Evolutionary conservation across 331 rosid genomes (phyloP).

Genomic region (Malus hybrid): DNA sequence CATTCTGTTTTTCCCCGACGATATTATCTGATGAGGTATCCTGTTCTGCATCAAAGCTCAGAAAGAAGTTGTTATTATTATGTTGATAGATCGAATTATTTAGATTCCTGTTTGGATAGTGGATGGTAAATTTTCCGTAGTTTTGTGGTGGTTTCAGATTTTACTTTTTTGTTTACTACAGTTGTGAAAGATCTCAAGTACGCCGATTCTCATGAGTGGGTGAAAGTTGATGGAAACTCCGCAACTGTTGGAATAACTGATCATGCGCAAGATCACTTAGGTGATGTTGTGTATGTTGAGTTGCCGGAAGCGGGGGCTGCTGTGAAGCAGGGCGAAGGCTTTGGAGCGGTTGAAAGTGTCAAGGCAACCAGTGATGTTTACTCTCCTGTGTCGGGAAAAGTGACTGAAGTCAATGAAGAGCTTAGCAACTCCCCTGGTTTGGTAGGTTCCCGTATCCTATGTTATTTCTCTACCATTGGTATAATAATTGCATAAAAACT

Average conservation of each 20-base stretch:
- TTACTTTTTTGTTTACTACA: slow-evolving; percentile 21
- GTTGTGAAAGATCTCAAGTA: slow-evolving; percentile 77
- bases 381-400: slow-evolving; percentile 83
- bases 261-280: slow-evolving; percentile 94
- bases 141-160: background rate
- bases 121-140: background rate
- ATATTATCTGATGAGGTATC: background rate
- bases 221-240: slow-evolving; percentile 70
- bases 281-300: slow-evolving; percentile 96
- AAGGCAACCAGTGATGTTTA: slow-evolving; percentile 94
- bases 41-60: background rate
- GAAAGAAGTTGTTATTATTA: background rate
- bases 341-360: slow-evolving; percentile 95
- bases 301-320: slow-evolving; percentile 69
- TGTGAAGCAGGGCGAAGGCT: slow-evolving; percentile 54
- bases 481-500: background rate
- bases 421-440: slow-evolving; percentile 72
- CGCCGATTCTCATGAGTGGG: slow-evolving; percentile 89
- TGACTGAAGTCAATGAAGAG: slow-evolving; percentile 58
- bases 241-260: slow-evolving; percentile 88
- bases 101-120: background rate
- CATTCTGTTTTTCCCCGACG: background rate
- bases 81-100: background rate
- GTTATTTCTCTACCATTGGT: background rate
- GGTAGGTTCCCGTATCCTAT: slow-evolving; percentile 42